Conservation (phyloP, 2,329 filamentous ascomycete species). For the Sordariomycetes sp. region DNA sequence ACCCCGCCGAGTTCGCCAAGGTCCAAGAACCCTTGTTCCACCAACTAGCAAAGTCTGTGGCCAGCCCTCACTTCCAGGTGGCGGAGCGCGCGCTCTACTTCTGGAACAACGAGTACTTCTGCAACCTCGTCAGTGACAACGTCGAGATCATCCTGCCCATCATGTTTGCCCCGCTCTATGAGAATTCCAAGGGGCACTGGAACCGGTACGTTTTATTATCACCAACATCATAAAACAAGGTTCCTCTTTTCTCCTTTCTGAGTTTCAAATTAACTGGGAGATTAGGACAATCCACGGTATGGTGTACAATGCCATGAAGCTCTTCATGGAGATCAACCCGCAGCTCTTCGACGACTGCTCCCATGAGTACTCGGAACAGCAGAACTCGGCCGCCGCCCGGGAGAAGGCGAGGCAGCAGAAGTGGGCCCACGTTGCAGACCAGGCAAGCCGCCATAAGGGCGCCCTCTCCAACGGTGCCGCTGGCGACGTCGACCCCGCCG, state of each 20-base stretch:
- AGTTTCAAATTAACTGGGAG: neutral
- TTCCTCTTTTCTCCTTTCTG: neutral
- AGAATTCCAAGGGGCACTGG: conserved; percentile 99
- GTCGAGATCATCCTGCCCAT: conserved; percentile 97
- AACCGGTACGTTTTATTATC: conserved; percentile 59
- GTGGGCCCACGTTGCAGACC: conserved; percentile 76
- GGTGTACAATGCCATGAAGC: conserved; percentile 99
- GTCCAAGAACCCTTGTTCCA: conserved; percentile 97
- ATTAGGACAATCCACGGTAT: conserved; percentile 93
- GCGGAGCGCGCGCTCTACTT: conserved; percentile 96
- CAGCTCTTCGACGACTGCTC: conserved; percentile 98
- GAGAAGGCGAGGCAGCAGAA: conserved; percentile 72
- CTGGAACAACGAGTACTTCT: conserved; percentile 99
- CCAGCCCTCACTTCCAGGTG: conserved; percentile 97
- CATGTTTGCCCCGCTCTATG: conserved; percentile 97
- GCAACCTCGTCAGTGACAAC: conserved; percentile 97
- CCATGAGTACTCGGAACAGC: conserved; percentile 92
- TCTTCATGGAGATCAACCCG: conserved; percentile 99
- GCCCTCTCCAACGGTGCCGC: conserved; percentile 24
- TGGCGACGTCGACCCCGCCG: conserved; percentile 67
- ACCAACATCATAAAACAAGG: neutral
- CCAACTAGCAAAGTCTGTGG: conserved; percentile 93
- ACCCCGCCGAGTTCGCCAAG: conserved; percentile 95
- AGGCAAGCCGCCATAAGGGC: conserved; percentile 57
- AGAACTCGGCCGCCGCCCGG: conserved; percentile 79